These are phyloP conservation scores for Haematococcus lacustris DNA, from an alignment of 139 green algal genomes.

Conservation along the genomic window DNA sequence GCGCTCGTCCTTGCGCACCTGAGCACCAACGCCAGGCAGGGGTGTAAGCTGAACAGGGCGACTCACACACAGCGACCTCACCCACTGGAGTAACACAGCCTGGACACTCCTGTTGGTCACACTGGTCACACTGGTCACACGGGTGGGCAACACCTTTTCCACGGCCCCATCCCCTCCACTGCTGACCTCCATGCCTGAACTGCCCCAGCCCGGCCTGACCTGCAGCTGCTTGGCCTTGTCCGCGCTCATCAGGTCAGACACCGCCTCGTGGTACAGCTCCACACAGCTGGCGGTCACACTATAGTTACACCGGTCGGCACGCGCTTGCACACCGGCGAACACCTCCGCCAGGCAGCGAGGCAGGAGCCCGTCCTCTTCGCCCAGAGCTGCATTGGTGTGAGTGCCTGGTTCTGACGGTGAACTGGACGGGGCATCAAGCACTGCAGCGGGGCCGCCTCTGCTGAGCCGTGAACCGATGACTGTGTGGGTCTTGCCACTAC, in stretches of 20 bases:
- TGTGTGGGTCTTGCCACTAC: slow-evolving; percentile 72
- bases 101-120: too few relatives aligned
- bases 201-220: too few relatives aligned
- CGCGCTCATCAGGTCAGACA: slow-evolving; percentile 50
- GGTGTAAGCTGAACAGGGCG: too few relatives aligned
- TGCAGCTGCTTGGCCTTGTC: slow-evolving; percentile 30
- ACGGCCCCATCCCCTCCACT: too few relatives aligned
- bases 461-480: slow-evolving; percentile 61
- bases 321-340: slow-evolving; percentile 15
- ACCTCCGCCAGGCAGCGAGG: slow-evolving; percentile 27
- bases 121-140: too few relatives aligned
- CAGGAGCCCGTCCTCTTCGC: slow-evolving; percentile 51
- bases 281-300: slow-evolving; percentile 17
- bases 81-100: slow-evolving; percentile 25
- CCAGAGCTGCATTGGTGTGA: not conserved
- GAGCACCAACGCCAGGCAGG: too few relatives aligned
- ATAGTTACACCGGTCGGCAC: slow-evolving; percentile 11
- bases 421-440: not conserved
- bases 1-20: slow-evolving; percentile 44
- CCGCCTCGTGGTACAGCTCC: slow-evolving; percentile 70
- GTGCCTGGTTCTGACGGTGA: too few relatives aligned
- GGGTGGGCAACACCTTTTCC: too few relatives aligned
- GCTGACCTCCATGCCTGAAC: too few relatives aligned
- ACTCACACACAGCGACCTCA: too few relatives aligned
- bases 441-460: too few relatives aligned